phyloP scores from a whole-genome alignment of 768 basidiomycete genomes.

The Lactarius vividus region DNA sequence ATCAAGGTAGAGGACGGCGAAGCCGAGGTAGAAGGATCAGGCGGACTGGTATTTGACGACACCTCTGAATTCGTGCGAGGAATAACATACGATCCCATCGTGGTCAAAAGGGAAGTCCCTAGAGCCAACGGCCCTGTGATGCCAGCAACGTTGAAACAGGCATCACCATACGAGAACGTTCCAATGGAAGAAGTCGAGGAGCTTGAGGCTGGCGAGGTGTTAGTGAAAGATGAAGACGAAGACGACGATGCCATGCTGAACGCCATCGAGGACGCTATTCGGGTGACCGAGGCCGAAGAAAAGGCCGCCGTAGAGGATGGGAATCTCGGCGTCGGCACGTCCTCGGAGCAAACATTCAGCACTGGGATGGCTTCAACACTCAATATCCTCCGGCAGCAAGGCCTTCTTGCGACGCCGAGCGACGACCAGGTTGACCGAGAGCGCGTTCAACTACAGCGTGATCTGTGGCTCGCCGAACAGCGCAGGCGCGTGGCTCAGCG shows the following conservation, averaged over 20 bases:
- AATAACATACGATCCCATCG: slow-evolving; percentile 63
- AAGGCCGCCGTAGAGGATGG: slow-evolving; percentile 36
- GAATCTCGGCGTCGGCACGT: slow-evolving; percentile 55
- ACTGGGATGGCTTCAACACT: slow-evolving; percentile 88
- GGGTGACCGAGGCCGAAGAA: slow-evolving; percentile 58
- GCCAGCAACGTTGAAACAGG: slow-evolving; percentile 26
- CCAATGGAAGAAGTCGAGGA: slow-evolving; percentile 51
- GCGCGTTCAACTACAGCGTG: slow-evolving; percentile 75
- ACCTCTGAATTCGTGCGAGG: slow-evolving; percentile 95
- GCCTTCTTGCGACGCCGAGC: slow-evolving; percentile 66
- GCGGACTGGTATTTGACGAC: slow-evolving; percentile 86
- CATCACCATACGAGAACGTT: slow-evolving; percentile 58
- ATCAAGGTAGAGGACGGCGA: slow-evolving; percentile 53
- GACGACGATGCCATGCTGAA: slow-evolving; percentile 76
- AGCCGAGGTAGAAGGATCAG: slow-evolving; percentile 43
- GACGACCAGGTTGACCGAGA: slow-evolving; percentile 76
- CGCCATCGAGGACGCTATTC: slow-evolving; percentile 68
- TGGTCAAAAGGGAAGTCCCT: slow-evolving; percentile 36
- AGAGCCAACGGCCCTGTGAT: slow-evolving; percentile 25
- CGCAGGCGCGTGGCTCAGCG: slow-evolving; percentile 71
- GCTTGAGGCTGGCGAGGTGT: slow-evolving; percentile 78
- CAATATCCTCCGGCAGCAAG: slow-evolving; percentile 86
- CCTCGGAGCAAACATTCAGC: slow-evolving; percentile 73
- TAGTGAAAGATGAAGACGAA: slow-evolving; percentile 75
- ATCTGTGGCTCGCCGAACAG: slow-evolving; percentile 88